These are phyloP conservation scores for Citrus hindsii DNA, from an alignment of 345 rosid genomes.

Conservation along the genomic window DNA sequence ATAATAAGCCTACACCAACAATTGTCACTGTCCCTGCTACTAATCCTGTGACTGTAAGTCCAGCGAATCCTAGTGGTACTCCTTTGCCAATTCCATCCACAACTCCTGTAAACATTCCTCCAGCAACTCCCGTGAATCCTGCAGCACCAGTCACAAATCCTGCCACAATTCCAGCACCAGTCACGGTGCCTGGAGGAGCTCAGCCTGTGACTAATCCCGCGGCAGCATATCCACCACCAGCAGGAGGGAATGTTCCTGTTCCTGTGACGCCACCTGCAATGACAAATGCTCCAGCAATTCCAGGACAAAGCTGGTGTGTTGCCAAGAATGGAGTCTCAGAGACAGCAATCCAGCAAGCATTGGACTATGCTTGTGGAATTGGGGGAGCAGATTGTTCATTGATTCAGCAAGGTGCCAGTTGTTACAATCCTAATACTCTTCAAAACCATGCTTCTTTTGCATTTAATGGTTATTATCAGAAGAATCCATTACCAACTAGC, in stretches of 20 bases:
- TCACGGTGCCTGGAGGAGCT: constrained; percentile 47
- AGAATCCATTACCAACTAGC: constrained; percentile 71
- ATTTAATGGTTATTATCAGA: constrained; percentile 92
- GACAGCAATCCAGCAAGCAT: constrained; percentile 57
- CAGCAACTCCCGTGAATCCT: constrained; percentile 41
- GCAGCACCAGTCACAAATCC: constrained; percentile 54
- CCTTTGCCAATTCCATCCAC: constrained; percentile 40
- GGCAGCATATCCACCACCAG: constrained; percentile 57
- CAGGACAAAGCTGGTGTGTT: constrained; percentile 91
- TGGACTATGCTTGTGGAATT: constrained; percentile 92
- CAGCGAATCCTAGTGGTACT: constrained; percentile 29
- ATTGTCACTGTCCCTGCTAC: constrained; percentile 55
- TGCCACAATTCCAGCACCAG: constrained; percentile 50
- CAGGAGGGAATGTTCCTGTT: constrained; percentile 45
- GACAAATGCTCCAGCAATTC: constrained; percentile 55
- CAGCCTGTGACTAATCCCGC: constrained; percentile 68
- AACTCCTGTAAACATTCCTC: constrained; percentile 47
- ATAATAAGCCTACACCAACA: constrained; percentile 43
- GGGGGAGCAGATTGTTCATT: constrained; percentile 88
- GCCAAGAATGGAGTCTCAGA: constrained; percentile 64
- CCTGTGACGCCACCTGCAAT: constrained; percentile 45
- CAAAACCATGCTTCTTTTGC: constrained; percentile 91
- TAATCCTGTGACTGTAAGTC: constrained; percentile 35
- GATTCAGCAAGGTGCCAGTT: constrained; percentile 81
- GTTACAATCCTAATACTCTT: constrained; percentile 63